Evolutionary conservation across 2,329 filamentous ascomycete genomes (phyloP), one percentile per base, ranked within the genome.

Genomic region (Neopestalotiopsis clavispora): DNA sequence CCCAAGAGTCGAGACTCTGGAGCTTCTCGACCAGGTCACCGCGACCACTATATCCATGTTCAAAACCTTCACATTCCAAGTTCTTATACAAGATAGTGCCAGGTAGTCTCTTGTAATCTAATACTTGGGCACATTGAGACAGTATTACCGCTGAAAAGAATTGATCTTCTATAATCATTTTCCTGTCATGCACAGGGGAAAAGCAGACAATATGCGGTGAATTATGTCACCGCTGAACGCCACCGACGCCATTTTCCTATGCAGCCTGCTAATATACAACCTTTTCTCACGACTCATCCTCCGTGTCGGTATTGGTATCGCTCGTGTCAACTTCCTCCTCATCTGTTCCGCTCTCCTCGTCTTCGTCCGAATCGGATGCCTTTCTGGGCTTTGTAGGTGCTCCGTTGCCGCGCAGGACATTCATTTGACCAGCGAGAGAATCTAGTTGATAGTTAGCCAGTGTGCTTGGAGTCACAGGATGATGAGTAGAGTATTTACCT

Each of bases 401-500:
- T 42, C 82, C 84, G 38, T 89, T 92, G 13, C 91, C 91, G 84
- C 96, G 97, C 70, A 97, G 89, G 13, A 92, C 92, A 71, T 91
- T 91, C 93, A 97, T 96, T 81, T 97, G 94, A 70, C 94, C 94
- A 63, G 94, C 95, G 73, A 98, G 86, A 1, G 94, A 94, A 82
- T 97, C 94, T 72, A 81, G 76, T 68, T 56, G 68, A 56, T 34
- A 65, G 61, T 61, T 40, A 65, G 63, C 30, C 28, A 17, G 10
- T 7, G 30, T 6, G 14, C 7, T 4, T n/a, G 38, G n/a, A 10
- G 14, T 9, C 2, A 14, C 34, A 23, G 58, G 64, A 60, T 65
- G 45, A 23, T 71, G 68, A 64, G 67, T 60, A 59, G 23, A 61
- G 57, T 65, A 85, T 91, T 85, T 87, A 97, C 96, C 96, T 86